A percentile compares a stretch with the other conserved stretches of the same genome.
These are phyloP conservation scores for Lathyrus oleraceus DNA, from an alignment of 306 rosid genomes.

Conservation along the genomic window DNA sequence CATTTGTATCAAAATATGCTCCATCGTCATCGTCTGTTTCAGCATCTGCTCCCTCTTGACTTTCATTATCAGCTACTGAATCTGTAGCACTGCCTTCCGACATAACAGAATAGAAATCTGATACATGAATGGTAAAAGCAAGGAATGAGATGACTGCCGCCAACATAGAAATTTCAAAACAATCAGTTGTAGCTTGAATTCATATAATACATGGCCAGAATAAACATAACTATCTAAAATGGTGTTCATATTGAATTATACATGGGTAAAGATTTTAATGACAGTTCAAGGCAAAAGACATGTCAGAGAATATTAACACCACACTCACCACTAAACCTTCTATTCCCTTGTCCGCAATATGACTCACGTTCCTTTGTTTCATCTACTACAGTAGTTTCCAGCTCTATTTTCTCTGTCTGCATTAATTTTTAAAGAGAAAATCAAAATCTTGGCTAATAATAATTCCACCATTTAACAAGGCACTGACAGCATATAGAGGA, in stretches of 20 bases:
- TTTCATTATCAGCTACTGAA: slow-evolving; percentile 87
- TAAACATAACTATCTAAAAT: slow-evolving; percentile 18
- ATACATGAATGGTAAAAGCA: slow-evolving; percentile 35
- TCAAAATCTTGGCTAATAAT: slow-evolving; percentile 27
- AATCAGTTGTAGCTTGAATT: slow-evolving; percentile 25
- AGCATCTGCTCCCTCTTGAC: slow-evolving; percentile 90
- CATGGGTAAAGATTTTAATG: slow-evolving; percentile 21
- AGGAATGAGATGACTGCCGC: slow-evolving; percentile 31
- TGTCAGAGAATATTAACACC: slow-evolving; percentile 23
- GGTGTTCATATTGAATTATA: slow-evolving; percentile 4
- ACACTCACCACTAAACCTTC: slow-evolving; percentile 91
- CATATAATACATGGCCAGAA: slow-evolving; percentile 6
- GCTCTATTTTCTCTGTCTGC: slow-evolving; percentile 96
- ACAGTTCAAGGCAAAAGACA: slow-evolving; percentile 7
- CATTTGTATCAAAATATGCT: slow-evolving; percentile 72
- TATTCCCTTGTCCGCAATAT: slow-evolving; percentile 82
- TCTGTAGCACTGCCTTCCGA: slow-evolving; percentile 93
- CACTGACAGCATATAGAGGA: slow-evolving; percentile 1
- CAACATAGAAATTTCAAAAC: slow-evolving; percentile 11
- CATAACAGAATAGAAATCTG: slow-evolving; percentile 96
- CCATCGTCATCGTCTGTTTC: slow-evolving; percentile 95
- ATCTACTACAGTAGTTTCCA: slow-evolving; percentile 97
- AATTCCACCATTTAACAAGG: slow-evolving; percentile 24
- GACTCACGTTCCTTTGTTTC: slow-evolving; percentile 99
- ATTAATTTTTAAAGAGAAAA: slow-evolving; percentile 27